phyloP scores from a whole-genome alignment of 176 grass and related monocot genomes.

The Cenchrus fungigraminus region DNA sequence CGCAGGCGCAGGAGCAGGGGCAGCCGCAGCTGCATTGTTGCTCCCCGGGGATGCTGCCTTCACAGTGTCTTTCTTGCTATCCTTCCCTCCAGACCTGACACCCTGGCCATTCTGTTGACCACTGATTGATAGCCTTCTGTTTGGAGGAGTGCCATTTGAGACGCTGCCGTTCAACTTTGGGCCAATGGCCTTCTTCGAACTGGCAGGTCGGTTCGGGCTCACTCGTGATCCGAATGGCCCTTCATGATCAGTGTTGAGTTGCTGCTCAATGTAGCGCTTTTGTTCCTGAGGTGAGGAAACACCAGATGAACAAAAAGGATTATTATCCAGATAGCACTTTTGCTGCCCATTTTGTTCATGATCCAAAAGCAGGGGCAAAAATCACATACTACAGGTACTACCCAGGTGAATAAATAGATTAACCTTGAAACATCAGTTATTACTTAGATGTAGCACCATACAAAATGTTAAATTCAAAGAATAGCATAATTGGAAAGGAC shows the following conservation, averaged over 20 bases:
- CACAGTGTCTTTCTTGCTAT: conserved; percentile 57
- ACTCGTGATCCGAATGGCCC: conserved; percentile 58
- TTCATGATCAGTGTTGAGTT: conserved; percentile 68
- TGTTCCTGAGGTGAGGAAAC: conserved; percentile 69
- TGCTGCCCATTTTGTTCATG: background rate
- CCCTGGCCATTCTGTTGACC: conserved; percentile 57
- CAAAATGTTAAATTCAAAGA: background rate
- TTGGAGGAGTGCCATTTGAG: conserved; percentile 65
- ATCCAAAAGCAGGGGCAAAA: background rate
- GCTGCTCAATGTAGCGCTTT: conserved; percentile 70
- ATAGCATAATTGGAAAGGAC: background rate
- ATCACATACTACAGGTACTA: background rate
- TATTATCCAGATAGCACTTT: background rate
- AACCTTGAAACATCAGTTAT: background rate
- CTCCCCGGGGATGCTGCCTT: conserved; percentile 47
- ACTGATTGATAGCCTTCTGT: conserved; percentile 77
- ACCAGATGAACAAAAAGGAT: background rate
- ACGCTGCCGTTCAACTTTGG: conserved; percentile 66
- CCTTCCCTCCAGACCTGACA: conserved; percentile 65
- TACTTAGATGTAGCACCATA: background rate
- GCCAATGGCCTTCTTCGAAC: conserved; percentile 65
- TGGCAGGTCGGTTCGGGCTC: conserved; percentile 70
- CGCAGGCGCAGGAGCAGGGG: conserved; percentile 15
- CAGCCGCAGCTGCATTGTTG: conserved; percentile 16
- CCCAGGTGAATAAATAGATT: background rate